Evolutionary conservation across 75 land plant species (phyloP).

Genomic region (Cryptomeria japonica): DNA sequence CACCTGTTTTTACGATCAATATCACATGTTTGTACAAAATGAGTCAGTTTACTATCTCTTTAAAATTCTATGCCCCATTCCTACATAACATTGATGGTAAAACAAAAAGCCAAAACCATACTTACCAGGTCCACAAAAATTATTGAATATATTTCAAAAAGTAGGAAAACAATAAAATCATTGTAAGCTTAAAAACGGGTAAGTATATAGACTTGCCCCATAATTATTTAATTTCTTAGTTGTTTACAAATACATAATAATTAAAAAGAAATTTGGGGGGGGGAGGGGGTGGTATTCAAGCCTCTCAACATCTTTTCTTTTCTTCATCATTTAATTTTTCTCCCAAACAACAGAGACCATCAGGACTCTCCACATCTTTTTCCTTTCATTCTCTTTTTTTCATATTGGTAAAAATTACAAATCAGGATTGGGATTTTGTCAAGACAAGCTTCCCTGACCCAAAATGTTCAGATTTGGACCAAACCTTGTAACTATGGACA

Average conservation of each 20-base stretch:
- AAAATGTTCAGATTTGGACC: background rate
- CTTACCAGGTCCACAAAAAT: background rate
- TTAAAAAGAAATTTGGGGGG: background rate
- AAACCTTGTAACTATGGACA: background rate
- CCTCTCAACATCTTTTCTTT: background rate
- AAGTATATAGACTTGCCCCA: background rate
- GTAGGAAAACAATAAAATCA: background rate
- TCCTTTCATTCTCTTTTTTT: background rate
- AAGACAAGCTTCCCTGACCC: background rate
- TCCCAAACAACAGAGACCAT: background rate
- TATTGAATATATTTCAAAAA: background rate
- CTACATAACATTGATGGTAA: background rate
- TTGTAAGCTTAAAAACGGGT: background rate
- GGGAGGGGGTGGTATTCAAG: background rate
- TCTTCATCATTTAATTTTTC: background rate
- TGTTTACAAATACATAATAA: background rate
- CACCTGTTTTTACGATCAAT: constrained; percentile 15
- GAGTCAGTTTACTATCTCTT: background rate
- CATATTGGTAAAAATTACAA: background rate
- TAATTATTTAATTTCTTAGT: background rate
- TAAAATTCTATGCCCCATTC: background rate
- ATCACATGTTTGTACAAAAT: constrained; percentile 12
- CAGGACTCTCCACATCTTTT: background rate
- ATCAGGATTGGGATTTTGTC: background rate
- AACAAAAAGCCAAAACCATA: background rate